These are phyloP conservation scores for Mytilinidion resinicola DNA, from an alignment of 495 filamentous ascomycete genomes.

Conservation along the genomic window DNA sequence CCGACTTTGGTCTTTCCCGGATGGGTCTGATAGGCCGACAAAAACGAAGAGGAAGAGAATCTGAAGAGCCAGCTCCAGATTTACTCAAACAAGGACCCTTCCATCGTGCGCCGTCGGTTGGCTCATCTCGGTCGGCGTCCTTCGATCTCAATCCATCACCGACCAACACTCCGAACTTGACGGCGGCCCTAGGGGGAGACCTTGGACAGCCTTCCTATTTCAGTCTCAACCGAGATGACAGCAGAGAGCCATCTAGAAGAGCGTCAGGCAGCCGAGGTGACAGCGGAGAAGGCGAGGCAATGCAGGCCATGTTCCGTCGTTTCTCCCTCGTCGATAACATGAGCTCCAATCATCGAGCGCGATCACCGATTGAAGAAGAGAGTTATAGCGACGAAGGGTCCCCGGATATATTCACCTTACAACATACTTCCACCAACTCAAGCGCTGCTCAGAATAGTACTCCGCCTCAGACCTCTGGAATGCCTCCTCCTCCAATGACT, in stretches of 20 bases:
- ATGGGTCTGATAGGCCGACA: slow-evolving; percentile 97
- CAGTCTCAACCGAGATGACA: slow-evolving; percentile 62
- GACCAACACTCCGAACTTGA: slow-evolving; percentile 77
- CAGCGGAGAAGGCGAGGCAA: slow-evolving; percentile 77
- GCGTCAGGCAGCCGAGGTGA: slow-evolving; percentile 88
- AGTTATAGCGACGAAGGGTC: slow-evolving; percentile 61
- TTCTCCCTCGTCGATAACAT: slow-evolving; percentile 69
- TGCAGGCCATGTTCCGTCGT: slow-evolving; percentile 75
- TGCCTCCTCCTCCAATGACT: slow-evolving; percentile 92
- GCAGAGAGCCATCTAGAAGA: slow-evolving; percentile 68
- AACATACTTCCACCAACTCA: slow-evolving; percentile 45
- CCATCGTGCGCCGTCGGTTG: slow-evolving; percentile 69
- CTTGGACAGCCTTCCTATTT: slow-evolving; percentile 89
- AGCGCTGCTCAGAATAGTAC: slow-evolving; percentile 39
- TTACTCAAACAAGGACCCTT: slow-evolving; percentile 90
- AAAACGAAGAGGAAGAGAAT: slow-evolving; percentile 76
- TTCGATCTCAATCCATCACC: slow-evolving; percentile 82
- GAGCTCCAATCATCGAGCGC: slow-evolving; percentile 37
- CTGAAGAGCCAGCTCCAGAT: slow-evolving; percentile 78
- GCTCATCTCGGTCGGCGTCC: slow-evolving; percentile 83
- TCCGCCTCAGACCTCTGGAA: slow-evolving; percentile 61
- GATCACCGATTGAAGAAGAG: slow-evolving; percentile 61
- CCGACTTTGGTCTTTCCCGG: slow-evolving; percentile 92
- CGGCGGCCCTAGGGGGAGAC: slow-evolving; percentile 62
- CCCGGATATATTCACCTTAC: slow-evolving; percentile 61